phyloP scores from a whole-genome alignment of 208 protist genomes.

The Eutreptiella sp. region DNA sequence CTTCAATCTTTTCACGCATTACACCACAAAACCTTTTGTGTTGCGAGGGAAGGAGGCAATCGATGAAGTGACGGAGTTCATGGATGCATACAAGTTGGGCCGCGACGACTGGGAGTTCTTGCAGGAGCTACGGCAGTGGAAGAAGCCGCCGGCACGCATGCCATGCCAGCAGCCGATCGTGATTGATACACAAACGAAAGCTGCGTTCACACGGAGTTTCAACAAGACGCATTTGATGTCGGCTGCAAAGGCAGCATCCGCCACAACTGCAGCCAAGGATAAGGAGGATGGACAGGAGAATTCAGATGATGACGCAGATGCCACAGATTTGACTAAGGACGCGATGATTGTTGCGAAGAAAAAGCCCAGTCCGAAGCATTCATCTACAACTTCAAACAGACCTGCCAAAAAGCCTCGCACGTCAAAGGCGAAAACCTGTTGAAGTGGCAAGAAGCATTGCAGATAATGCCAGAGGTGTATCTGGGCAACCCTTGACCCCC shows the following conservation, averaged over 20 bases:
- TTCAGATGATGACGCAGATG: slow-evolving; percentile 14
- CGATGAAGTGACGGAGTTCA: slow-evolving; percentile 59
- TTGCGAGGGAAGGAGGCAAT: slow-evolving; percentile 59
- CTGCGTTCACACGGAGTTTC: slow-evolving; percentile 74
- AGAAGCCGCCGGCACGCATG: slow-evolving; percentile 23
- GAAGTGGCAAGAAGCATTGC: no score
- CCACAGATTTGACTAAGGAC: no score
- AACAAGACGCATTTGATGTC: slow-evolving; percentile 64
- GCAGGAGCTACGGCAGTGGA: slow-evolving; percentile 57
- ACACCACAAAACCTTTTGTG: slow-evolving; percentile 48
- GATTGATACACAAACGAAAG: slow-evolving; percentile 66
- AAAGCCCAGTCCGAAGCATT: no score
- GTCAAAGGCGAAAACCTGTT: no score
- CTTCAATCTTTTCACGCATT: slow-evolving; percentile 57
- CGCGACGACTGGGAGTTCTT: slow-evolving; percentile 81
- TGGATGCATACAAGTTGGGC: slow-evolving; percentile 72
- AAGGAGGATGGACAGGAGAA: background rate
- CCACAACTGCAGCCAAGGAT: slow-evolving; percentile 37
- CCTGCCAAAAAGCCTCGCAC: no score
- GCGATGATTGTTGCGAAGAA: no score
- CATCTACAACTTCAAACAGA: no score
- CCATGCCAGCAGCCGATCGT: slow-evolving; percentile 19
- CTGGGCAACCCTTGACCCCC: no score
- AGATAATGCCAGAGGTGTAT: no score
- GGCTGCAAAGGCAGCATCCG: slow-evolving; percentile 58